These are phyloP conservation scores for Cladosporium colombiae DNA, from an alignment of 2,329 filamentous ascomycete genomes.

Conservation along the genomic window DNA sequence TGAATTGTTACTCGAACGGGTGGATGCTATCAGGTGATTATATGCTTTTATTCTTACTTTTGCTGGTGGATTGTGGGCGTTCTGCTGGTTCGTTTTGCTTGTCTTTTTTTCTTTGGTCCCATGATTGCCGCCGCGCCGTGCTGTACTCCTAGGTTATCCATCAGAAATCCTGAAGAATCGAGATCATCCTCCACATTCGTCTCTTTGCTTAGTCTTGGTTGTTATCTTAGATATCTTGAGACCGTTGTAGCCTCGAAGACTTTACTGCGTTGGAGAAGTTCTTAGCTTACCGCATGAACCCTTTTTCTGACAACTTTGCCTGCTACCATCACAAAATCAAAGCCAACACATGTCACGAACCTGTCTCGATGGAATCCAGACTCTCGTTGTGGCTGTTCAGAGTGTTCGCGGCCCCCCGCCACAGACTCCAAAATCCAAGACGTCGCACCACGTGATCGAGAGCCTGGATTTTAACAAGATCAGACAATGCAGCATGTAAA, in stretches of 20 bases:
- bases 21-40: constrained; percentile 8
- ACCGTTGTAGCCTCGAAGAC: background rate
- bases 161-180: background rate
- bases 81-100: background rate
- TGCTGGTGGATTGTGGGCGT: background rate
- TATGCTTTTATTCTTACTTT: background rate
- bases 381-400: background rate
- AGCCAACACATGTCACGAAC: background rate
- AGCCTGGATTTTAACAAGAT: background rate
- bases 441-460: background rate
- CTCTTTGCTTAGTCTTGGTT: background rate
- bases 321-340: background rate
- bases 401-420: background rate
- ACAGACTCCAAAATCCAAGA: background rate
- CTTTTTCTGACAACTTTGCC: background rate
- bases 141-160: background rate
- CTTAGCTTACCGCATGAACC: background rate
- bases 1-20: constrained; percentile 11
- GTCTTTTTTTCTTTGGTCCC: background rate
- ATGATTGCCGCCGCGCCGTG: background rate
- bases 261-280: background rate
- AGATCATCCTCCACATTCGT: background rate
- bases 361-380: background rate
- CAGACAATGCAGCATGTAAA: background rate
- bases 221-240: background rate